Evolutionary conservation across 2,329 filamentous ascomycete genomes (phyloP).

Genomic region (Teratosphaeria zuluensis): DNA sequence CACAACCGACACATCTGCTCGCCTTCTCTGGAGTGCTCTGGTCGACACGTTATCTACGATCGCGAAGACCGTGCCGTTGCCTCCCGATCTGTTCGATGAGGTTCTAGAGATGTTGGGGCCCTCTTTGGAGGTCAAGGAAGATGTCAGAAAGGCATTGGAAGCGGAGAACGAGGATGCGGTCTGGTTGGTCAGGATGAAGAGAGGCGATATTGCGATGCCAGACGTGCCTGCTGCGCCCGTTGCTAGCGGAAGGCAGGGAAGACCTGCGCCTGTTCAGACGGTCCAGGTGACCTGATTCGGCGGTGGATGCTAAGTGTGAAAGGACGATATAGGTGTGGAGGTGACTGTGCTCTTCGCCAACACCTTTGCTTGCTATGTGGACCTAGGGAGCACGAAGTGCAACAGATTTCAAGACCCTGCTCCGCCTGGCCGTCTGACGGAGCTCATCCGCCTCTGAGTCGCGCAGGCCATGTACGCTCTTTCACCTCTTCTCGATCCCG

Average conservation of each 20-base stretch:
- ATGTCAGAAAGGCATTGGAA: constrained; percentile 51
- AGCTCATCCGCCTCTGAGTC: no score
- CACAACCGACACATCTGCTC: constrained; percentile 41
- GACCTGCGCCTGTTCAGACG: neutral
- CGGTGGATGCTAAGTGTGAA: no score
- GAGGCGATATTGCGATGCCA: neutral
- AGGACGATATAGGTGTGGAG: no score
- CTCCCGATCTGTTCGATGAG: constrained; percentile 62
- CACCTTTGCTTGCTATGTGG: no score
- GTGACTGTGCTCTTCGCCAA: no score
- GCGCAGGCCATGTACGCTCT: no score
- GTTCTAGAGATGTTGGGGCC: constrained; percentile 52
- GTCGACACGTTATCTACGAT: constrained; percentile 51
- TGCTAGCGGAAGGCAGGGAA: neutral
- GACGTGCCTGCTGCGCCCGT: neutral
- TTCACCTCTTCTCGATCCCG: no score
- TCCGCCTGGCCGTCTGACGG: no score
- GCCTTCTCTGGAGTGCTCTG: constrained; percentile 55
- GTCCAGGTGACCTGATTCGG: neutral
- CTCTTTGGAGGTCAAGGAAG: constrained; percentile 21
- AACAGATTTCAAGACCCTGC: no score
- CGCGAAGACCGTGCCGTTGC: constrained; percentile 53
- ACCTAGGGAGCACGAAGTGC: no score
- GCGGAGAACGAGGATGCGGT: constrained; percentile 63
- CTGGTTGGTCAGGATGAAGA: constrained; percentile 51